Percentiles rank a stretch among this genome's conserved stretches.
These are phyloP conservation scores for Aquilaria sinensis DNA, from an alignment of 345 rosid species.

Conservation along the genomic window DNA sequence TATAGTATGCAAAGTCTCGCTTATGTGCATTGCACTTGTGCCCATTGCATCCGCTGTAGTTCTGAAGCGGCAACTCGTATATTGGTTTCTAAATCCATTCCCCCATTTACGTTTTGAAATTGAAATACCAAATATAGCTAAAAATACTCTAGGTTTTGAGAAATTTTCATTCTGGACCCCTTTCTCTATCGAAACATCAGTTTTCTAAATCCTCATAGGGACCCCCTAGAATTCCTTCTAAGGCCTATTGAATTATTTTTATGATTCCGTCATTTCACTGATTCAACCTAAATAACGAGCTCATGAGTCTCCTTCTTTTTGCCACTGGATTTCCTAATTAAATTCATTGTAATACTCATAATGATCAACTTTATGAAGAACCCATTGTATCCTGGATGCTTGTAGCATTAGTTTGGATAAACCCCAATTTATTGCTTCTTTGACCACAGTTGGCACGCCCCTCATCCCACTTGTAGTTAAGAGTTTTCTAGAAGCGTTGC, in stretches of 20 bases:
- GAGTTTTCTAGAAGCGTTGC: no score
- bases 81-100: no score
- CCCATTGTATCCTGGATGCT: neutral
- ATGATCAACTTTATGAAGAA: neutral
- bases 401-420: neutral
- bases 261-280: conserved; percentile 11
- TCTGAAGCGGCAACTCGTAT: no score
- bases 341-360: neutral
- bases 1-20: no score
- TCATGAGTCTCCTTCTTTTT: conserved; percentile 22
- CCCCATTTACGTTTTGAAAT: no score
- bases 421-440: neutral
- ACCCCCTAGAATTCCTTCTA: neutral
- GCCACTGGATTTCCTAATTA: conserved; percentile 8
- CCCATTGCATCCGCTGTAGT: no score
- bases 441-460: no score
- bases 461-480: no score
- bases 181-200: neutral
- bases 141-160: no score
- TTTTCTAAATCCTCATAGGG: neutral
- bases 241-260: conserved; percentile 8
- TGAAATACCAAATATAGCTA: no score
- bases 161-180: neutral
- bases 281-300: conserved; percentile 19
- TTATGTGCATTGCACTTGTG: no score